These are phyloP conservation scores for Alternaria tenuissima DNA, from an alignment of 2,329 filamentous ascomycete species.

Conservation along the genomic window DNA sequence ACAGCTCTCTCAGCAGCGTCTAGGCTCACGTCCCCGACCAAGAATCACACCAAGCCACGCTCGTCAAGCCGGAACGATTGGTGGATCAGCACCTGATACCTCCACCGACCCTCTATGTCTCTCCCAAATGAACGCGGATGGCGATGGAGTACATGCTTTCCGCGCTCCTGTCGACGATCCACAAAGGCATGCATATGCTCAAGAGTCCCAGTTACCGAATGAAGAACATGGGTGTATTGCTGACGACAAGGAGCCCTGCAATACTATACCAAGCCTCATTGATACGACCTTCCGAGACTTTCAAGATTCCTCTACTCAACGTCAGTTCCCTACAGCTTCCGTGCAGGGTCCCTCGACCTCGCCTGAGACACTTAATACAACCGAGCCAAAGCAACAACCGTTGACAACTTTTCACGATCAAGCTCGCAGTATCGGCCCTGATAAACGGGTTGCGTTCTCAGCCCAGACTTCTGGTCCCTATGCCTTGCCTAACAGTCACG, in stretches of 20 bases:
- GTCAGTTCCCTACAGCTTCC: background rate
- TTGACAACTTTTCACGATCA: background rate
- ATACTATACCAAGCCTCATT: background rate
- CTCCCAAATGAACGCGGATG: background rate
- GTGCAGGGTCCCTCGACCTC: background rate
- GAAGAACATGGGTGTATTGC: background rate
- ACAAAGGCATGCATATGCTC: background rate
- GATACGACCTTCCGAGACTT: background rate
- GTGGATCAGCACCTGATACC: background rate
- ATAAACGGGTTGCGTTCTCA: background rate
- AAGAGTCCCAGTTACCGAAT: background rate
- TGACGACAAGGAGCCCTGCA: background rate
- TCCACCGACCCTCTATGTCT: background rate
- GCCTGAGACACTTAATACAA: background rate
- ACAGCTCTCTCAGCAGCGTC: background rate
- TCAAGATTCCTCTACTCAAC: background rate
- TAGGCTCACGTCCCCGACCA: conserved; percentile 6
- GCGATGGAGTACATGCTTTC: background rate
- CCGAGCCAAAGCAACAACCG: background rate
- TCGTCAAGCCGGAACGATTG: background rate
- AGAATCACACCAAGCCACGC: background rate
- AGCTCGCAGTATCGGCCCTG: background rate
- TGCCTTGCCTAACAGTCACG: background rate
- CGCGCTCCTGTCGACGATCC: background rate
- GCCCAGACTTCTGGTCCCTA: background rate